Base-by-base conservation (phyloP, 2,329 filamentous ascomycete genomes). In the Microdochium paspali region DNA sequence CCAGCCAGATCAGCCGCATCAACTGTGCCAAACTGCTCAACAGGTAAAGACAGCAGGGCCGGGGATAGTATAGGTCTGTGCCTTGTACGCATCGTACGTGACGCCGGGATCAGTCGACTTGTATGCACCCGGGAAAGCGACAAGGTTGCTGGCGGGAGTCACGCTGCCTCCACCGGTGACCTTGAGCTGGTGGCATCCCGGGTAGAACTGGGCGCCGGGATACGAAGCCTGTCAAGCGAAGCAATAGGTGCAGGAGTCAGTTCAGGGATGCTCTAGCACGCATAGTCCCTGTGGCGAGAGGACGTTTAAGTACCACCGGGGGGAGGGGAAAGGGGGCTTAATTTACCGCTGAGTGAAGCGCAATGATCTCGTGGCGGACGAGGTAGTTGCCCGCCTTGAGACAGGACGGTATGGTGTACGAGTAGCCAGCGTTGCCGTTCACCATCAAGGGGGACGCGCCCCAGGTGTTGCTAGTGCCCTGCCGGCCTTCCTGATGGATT, bases 301-400 rank as follows among this genome's bases (percentile, higher is more conserved):
- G n/a, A n/a, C n/a, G n/a, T n/a, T n/a, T n/a, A n/a, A n/a, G n/a
- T n/a, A n/a, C n/a, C n/a, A n/a, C n/a, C n/a, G n/a, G n/a, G n/a
- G n/a, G n/a, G n/a, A n/a, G 31, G 31, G 5, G 31, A 35, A 35
- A 35, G 2, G 52, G 52, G 39, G 53, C n/a, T n/a, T n/a, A 56
- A 1, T 64, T 60, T 49, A 46, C 49, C 13, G 65, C 66, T 2
- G 72, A 54, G 59, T 79, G 76, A 45, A 80, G 66, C 3, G 76
- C 76, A 50, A 79, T 72, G 55, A 76, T 71, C 59, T 80, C 76
- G 54, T 80, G 76, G 44, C 76, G 73, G 23, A 80, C 75, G 47
- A 80, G 71, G 60, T 80, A 79, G 66, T 74, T 74, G 1, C 76
- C 76, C 0, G 69, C 61, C 42, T 68, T 63, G 35, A 80, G 65